Percentiles rank a stretch among this genome's conserved stretches.
phyloP scores from a whole-genome alignment of 2,329 filamentous ascomycete species.

The Aspergillus brunneoviolaceus region DNA sequence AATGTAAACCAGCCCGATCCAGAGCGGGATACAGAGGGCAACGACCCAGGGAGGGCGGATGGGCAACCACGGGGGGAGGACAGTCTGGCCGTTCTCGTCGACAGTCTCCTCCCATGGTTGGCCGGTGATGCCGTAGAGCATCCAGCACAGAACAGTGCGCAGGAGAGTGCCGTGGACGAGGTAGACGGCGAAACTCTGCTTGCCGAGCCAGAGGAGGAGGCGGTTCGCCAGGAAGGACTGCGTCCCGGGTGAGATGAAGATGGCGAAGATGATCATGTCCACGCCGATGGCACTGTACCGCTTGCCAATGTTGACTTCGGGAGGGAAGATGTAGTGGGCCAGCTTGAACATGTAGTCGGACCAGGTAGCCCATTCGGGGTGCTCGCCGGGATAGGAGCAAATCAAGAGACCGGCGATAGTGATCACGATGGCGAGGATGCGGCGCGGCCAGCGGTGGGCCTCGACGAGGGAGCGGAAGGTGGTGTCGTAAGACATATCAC shows the following conservation, averaged over 20 bases:
- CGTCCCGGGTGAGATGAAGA: constrained; percentile 51
- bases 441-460: constrained; percentile 41
- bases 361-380: constrained; percentile 53
- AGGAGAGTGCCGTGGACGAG: constrained; percentile 55
- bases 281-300: constrained; percentile 51
- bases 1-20: constrained; percentile 49
- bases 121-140: constrained; percentile 53
- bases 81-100: constrained; percentile 41
- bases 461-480: constrained; percentile 48
- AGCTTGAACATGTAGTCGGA: constrained; percentile 45
- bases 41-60: constrained; percentile 43
- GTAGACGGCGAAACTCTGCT: constrained; percentile 57
- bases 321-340: constrained; percentile 49
- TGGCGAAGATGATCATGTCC: constrained; percentile 51
- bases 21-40: constrained; percentile 47
- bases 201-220: constrained; percentile 55
- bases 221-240: constrained; percentile 52
- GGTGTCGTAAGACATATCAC: constrained; percentile 51
- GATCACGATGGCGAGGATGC: constrained; percentile 39
- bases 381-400: constrained; percentile 52
- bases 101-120: constrained; percentile 45
- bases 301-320: constrained; percentile 44
- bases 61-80: constrained; percentile 45
- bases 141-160: constrained; percentile 52
- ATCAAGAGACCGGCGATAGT: constrained; percentile 49